Conservation (phyloP, 2,329 filamentous ascomycete genomes). For the Cladophialophora chaetospira region DNA sequence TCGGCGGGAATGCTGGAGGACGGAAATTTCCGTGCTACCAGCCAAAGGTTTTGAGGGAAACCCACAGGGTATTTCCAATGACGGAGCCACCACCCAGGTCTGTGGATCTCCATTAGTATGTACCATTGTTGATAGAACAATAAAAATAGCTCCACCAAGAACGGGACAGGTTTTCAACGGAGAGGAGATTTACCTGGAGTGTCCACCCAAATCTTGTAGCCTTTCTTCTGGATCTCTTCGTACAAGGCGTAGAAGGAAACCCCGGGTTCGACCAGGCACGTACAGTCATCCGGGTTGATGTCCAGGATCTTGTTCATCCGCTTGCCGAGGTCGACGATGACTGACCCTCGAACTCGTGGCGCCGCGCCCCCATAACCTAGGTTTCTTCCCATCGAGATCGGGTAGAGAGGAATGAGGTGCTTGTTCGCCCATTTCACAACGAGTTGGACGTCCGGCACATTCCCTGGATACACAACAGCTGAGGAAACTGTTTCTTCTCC, state of each 20-base stretch:
- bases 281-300: constrained; percentile 41
- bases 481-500: constrained; percentile 48
- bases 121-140: too few species aligned
- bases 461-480: constrained; percentile 43
- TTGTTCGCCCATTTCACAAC: constrained; percentile 39
- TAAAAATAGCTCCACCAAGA: constrained; percentile 42
- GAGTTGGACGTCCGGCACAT: constrained; percentile 41
- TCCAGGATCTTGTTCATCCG: constrained; percentile 46
- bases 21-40: constrained; percentile 41
- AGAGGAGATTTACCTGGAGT: too few species aligned
- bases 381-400: constrained; percentile 28
- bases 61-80: constrained; percentile 42
- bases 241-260: constrained; percentile 46
- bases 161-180: too few species aligned
- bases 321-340: constrained; percentile 47
- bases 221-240: constrained; percentile 41
- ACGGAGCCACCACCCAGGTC: constrained; percentile 9
- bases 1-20: background rate
- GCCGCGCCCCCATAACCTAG: constrained; percentile 48
- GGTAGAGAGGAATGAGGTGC: constrained; percentile 41
- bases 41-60: constrained; percentile 53
- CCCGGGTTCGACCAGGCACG: constrained; percentile 48
- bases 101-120: too few species aligned
- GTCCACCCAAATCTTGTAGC: constrained; percentile 49
- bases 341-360: constrained; percentile 47